Evolutionary conservation across 331 rosid species (phyloP), one percentile per base, ranked within the genome.

Genomic region (Saraca asoca): DNA sequence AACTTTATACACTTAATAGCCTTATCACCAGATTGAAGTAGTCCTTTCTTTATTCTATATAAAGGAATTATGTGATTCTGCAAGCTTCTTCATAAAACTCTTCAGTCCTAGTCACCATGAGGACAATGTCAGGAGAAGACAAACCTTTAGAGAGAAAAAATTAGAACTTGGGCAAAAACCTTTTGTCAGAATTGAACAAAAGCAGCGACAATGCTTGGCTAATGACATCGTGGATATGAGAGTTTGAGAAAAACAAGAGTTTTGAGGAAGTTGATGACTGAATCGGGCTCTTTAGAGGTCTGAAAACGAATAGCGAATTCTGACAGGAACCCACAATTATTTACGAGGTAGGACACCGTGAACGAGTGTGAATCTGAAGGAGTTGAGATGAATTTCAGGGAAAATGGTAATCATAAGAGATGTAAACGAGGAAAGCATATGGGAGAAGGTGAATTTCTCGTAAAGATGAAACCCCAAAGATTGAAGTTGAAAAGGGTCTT

Each of bases 311-410:
- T 29, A 35, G 64, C 64, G 9, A 24, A 6, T 58, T 58, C 64
- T 16, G n/a, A 14, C 7, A 31, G 37, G 13, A 58, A 35, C 31
- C 64, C 46, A 35, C 31, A 39, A 7, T 39, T 34, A 29, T 58
- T 16, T 35, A 58, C 9, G 64, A 58, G 64, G 64, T 58, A 58
- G 12, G 64, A 58, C 7, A 38, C 48, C 19, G n/a, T 38, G 16
- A 58, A 58, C 0, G 48, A 58, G 13, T 16, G 49, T 16, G 14
- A 3, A n/a, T 35, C 15, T 7, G 14, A 16, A 37, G 64, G 10
- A 46, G 8, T 58, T 34, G 46, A 6, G 45, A 12, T 35, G 14
- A 6, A 15, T 58, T 19, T 35, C 12, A 16, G n/a, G n/a, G 7
- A n/a, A 0, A 35, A 35, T 39, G 43, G 43, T 8, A 10, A 39